Conservation (phyloP, 495 filamentous ascomycete species). For the Geoglossum glabrum region DNA sequence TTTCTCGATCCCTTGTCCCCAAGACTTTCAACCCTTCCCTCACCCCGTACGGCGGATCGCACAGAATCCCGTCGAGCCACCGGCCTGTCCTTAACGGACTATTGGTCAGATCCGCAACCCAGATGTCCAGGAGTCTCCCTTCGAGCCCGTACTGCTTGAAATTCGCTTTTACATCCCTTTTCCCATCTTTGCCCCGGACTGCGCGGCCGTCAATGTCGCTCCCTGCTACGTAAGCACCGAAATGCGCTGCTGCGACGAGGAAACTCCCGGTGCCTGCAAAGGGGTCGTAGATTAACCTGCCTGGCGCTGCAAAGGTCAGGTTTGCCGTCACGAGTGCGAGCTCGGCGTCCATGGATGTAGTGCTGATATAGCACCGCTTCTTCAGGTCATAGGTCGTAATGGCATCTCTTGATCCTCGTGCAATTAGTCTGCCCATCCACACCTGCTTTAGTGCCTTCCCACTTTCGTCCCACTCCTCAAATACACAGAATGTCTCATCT, state of each 20-base stretch:
- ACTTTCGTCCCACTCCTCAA: constrained; percentile 53
- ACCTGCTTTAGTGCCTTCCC: constrained; percentile 33
- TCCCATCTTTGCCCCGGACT: constrained; percentile 44
- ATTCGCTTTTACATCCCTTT: constrained; percentile 43
- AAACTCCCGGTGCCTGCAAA: constrained; percentile 93
- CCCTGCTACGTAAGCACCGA: constrained; percentile 60
- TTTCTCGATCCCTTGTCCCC: constrained; percentile 47
- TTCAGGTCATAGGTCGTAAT: constrained; percentile 71
- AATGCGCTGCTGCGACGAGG: constrained; percentile 67
- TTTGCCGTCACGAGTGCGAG: constrained; percentile 84
- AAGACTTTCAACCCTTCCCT: constrained; percentile 79
- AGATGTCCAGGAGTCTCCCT: constrained; percentile 45
- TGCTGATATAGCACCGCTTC: constrained; percentile 80
- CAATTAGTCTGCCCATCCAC: constrained; percentile 53
- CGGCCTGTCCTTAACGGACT: constrained; percentile 39
- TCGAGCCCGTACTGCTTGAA: constrained; percentile 65
- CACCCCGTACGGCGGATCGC: constrained; percentile 95
- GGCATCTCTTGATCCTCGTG: constrained; percentile 37
- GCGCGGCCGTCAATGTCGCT: constrained; percentile 85
- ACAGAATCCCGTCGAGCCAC: constrained; percentile 79
- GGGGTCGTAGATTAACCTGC: constrained; percentile 75
- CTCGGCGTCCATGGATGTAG: constrained; percentile 92
- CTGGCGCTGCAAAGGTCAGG: constrained; percentile 59
- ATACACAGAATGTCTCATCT: constrained; percentile 52
- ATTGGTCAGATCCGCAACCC: constrained; percentile 78